Conservation (phyloP, 2,329 filamentous ascomycete species). For the Onygena corvina region DNA sequence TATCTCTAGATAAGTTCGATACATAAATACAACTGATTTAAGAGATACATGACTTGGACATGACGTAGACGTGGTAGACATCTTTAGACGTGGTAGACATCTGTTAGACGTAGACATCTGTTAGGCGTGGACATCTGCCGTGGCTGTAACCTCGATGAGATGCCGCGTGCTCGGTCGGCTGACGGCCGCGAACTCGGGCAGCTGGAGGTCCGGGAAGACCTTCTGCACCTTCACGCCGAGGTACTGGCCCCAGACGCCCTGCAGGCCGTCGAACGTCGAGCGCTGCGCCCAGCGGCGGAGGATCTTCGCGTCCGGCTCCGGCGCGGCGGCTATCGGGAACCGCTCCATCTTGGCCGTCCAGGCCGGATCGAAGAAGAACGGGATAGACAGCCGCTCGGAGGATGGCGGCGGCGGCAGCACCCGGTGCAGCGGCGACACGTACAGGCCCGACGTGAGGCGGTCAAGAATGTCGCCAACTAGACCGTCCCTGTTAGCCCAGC, state of each 20-base stretch:
- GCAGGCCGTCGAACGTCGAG: constrained; percentile 10
- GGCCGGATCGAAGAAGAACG: constrained; percentile 10
- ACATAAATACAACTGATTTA: too few relatives aligned
- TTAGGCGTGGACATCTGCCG: too few relatives aligned
- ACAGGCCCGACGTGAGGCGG: constrained; percentile 10
- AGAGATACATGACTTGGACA: too few relatives aligned
- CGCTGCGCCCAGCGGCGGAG: constrained; percentile 10
- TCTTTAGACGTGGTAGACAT: too few relatives aligned
- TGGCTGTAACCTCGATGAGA: constrained; percentile 3
- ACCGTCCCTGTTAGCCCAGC: neutral
- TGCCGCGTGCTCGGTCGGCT: constrained; percentile 7
- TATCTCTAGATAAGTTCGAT: too few relatives aligned
- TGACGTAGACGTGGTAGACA: too few relatives aligned
- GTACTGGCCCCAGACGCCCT: constrained; percentile 9
- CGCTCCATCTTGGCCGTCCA: constrained; percentile 9
- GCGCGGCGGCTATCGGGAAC: neutral
- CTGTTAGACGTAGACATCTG: too few relatives aligned
- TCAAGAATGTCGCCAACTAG: constrained; percentile 9
- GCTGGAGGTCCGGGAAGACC: neutral
- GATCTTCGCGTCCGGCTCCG: neutral
- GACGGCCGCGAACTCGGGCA: neutral
- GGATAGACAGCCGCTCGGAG: constrained; percentile 6
- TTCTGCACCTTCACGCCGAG: constrained; percentile 9
- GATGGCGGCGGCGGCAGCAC: constrained; percentile 2
- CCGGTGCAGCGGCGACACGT: constrained; percentile 9